Evolutionary conservation across 371 early-diverging fungal species (phyloP).

Genomic region (Mortierella sp.): DNA sequence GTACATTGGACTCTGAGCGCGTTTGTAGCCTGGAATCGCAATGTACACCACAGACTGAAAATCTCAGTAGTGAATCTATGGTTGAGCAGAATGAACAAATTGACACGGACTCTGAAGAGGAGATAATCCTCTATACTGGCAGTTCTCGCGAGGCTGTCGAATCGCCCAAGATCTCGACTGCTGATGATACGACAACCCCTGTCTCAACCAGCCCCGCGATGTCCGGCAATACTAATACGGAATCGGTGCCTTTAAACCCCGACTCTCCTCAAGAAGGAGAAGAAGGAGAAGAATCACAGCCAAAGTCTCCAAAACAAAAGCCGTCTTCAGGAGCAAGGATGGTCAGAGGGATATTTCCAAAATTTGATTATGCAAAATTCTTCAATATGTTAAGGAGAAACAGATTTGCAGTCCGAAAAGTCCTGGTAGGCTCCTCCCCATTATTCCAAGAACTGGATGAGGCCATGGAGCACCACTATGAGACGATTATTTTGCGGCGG

Average conservation of each 20-base stretch:
- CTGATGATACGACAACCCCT: neutral
- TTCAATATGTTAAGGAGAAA: constrained; percentile 45
- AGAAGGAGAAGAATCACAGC: neutral
- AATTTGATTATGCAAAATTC: constrained; percentile 47
- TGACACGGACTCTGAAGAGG: constrained; percentile 22
- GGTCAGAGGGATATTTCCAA: constrained; percentile 34
- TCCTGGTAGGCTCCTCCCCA: constrained; percentile 58
- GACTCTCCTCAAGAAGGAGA: neutral
- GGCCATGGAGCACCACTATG: constrained; percentile 48
- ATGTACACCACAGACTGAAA: neutral
- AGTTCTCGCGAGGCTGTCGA: neutral
- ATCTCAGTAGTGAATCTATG: too few relatives aligned
- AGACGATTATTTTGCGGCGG: constrained; percentile 50
- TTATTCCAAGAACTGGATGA: constrained; percentile 54
- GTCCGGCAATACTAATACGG: neutral
- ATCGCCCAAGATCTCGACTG: neutral
- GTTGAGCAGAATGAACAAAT: neutral
- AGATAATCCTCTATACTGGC: constrained; percentile 15
- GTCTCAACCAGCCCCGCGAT: neutral
- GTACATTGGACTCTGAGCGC: neutral
- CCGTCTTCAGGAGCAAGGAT: constrained; percentile 20
- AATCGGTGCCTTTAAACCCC: neutral
- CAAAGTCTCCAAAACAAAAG: constrained; percentile 1
- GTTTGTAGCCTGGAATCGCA: neutral
- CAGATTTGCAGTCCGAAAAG: constrained; percentile 34